Evolutionary conservation across 1,284 basidiomycete genomes (phyloP).

Genomic region (Microbotryum violaceum): DNA sequence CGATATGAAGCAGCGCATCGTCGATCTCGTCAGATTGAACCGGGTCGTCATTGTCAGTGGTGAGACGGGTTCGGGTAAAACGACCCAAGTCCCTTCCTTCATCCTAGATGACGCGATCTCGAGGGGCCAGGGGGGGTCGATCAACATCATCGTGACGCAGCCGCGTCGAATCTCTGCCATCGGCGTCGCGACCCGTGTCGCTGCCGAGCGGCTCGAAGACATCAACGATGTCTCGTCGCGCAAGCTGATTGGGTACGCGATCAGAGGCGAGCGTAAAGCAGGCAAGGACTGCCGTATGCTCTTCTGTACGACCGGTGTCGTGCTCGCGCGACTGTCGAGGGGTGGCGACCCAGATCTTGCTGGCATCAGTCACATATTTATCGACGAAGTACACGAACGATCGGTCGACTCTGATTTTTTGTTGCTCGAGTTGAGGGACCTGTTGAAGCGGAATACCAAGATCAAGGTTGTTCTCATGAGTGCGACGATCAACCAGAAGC

Average conservation of each 20-base stretch:
- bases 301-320: constrained; percentile 89
- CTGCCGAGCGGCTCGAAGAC: constrained; percentile 73
- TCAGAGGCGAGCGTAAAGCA: constrained; percentile 77
- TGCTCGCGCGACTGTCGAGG: constrained; percentile 66
- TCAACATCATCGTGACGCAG: constrained; percentile 80
- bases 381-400: constrained; percentile 58
- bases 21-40: constrained; percentile 53
- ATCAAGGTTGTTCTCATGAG: constrained; percentile 65
- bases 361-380: constrained; percentile 73
- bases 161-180: constrained; percentile 83
- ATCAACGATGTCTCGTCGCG: constrained; percentile 41
- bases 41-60: constrained; percentile 75
- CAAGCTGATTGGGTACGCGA: constrained; percentile 77
- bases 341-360: constrained; percentile 60
- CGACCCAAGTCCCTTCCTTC: constrained; percentile 51
- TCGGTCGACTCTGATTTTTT: constrained; percentile 70
- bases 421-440: constrained; percentile 70
- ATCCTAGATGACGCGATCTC: constrained; percentile 63
- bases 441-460: constrained; percentile 59
- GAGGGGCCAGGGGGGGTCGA: constrained; percentile 54
- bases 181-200: constrained; percentile 80
- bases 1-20: constrained; percentile 56
- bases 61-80: constrained; percentile 82
- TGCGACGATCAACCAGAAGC: constrained; percentile 81
- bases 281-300: constrained; percentile 62